Evolutionary conservation across 441 rosid genomes (phyloP).

Genomic region (Erodium chrysanthum): DNA sequence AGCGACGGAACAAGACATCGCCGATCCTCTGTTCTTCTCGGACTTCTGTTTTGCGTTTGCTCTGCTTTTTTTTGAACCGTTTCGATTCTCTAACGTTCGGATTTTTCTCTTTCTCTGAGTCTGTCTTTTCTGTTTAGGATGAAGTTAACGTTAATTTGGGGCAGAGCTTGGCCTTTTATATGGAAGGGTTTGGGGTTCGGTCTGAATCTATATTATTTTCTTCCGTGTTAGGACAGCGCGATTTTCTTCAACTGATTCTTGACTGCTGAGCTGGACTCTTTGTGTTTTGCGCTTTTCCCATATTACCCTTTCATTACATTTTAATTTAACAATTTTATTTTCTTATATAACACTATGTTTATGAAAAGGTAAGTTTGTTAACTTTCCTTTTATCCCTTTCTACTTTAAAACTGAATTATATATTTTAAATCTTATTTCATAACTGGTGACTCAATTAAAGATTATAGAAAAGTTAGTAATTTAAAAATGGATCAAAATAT

Average conservation of each 20-base stretch:
- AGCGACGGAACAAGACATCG: conserved; percentile 72
- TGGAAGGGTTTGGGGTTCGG: neutral
- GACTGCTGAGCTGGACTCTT: neutral
- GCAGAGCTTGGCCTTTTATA: neutral
- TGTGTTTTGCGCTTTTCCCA: neutral
- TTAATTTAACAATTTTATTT: neutral
- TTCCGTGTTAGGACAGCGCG: neutral
- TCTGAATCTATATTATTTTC: neutral
- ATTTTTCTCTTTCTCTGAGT: neutral
- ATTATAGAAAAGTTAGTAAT: too few species aligned
- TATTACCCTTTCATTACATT: neutral
- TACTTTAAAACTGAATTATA: too few species aligned
- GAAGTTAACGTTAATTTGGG: neutral
- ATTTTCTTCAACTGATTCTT: neutral
- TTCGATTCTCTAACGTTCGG: neutral
- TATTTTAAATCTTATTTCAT: too few species aligned
- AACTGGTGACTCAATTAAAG: too few species aligned
- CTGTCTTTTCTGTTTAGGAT: neutral
- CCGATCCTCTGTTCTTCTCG: neutral
- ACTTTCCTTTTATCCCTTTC: too few species aligned
- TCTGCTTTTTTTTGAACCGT: neutral
- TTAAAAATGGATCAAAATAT: too few species aligned
- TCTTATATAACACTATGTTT: too few species aligned
- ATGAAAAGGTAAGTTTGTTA: too few species aligned
- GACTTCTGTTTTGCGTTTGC: neutral